Percentiles rank a stretch among this genome's conserved stretches.
These are phyloP conservation scores for Allantophomopsis lycopodina DNA, from an alignment of 2,329 filamentous ascomycete species.

Conservation along the genomic window DNA sequence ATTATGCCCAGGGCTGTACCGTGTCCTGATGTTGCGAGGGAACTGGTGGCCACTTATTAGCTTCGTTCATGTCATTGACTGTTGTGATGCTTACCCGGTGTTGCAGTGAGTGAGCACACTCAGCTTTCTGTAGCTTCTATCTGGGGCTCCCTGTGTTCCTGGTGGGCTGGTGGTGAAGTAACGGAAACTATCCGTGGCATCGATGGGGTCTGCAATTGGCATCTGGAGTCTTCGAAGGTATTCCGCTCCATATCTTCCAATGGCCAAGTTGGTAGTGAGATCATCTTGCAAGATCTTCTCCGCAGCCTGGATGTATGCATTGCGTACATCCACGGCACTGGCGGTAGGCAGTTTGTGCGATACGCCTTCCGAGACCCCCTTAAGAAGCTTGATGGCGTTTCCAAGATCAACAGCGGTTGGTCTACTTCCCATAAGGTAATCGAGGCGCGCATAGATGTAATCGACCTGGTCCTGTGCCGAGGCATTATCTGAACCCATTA, in stretches of 20 bases:
- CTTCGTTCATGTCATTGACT: no score
- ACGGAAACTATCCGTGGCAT: constrained; percentile 11
- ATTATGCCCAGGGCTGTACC: constrained; percentile 93
- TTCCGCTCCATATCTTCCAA: constrained; percentile 68
- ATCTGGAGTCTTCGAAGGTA: constrained; percentile 47
- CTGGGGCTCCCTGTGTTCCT: constrained; percentile 24
- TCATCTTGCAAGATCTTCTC: constrained; percentile 82
- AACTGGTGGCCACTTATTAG: constrained; percentile 29
- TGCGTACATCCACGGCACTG: constrained; percentile 39
- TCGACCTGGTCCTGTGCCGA: constrained; percentile 43
- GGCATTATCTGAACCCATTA: constrained; percentile 1
- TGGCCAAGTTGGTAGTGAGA: constrained; percentile 72
- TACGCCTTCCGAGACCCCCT: constrained; percentile 39
- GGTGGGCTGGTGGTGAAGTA: constrained; percentile 22
- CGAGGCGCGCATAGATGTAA: constrained; percentile 63
- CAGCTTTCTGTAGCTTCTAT: constrained; percentile 35
- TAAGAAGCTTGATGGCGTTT: constrained; percentile 77
- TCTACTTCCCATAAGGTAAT: constrained; percentile 77
- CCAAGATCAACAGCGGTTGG: constrained; percentile 92
- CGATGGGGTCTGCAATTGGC: constrained; percentile 9
- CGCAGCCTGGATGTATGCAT: constrained; percentile 64
- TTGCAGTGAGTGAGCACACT: constrained; percentile 97
- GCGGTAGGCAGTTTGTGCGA: constrained; percentile 20
- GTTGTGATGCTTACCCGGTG: constrained; percentile 50
- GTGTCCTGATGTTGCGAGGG: constrained; percentile 92